phyloP scores from a whole-genome alignment of 2,329 filamentous ascomycete genomes.

The Fusarium floridanum region DNA sequence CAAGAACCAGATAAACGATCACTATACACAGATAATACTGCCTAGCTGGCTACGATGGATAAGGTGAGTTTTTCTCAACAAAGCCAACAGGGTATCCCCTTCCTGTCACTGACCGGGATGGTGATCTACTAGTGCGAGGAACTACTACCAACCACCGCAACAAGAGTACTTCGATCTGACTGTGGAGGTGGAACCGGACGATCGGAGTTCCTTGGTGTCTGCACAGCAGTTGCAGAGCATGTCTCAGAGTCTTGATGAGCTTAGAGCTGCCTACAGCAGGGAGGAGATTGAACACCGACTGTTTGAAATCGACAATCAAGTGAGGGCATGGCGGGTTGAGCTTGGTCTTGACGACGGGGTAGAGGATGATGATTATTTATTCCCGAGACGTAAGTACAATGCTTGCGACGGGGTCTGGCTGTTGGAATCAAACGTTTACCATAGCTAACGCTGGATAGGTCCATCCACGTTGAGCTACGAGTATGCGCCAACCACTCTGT shows the following conservation, averaged over 20 bases:
- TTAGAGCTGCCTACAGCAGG: background rate
- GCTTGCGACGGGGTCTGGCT: background rate
- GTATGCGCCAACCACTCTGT: conserved; percentile 13
- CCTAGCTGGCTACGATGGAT: conserved; percentile 1
- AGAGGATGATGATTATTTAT: background rate
- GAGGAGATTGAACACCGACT: conserved; percentile 4
- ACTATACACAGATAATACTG: conserved; percentile 10
- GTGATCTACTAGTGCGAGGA: background rate
- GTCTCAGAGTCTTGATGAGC: conserved; percentile 1
- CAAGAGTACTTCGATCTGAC: background rate
- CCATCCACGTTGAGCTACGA: background rate
- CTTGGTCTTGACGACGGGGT: background rate
- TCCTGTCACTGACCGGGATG: background rate
- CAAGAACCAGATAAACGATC: conserved; percentile 10
- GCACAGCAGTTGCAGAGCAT: conserved; percentile 4
- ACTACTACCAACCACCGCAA: background rate
- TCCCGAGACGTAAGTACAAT: background rate
- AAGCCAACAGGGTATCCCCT: background rate
- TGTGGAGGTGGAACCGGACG: background rate
- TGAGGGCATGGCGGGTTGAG: conserved; percentile 1
- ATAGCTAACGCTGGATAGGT: background rate
- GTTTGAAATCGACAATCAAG: conserved; percentile 2
- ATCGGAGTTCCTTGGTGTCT: background rate
- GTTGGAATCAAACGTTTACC: background rate
- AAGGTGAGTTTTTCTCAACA: background rate